phyloP scores from a whole-genome alignment of 192 early-diverging fungal species.

The Phycomyces nitens region DNA sequence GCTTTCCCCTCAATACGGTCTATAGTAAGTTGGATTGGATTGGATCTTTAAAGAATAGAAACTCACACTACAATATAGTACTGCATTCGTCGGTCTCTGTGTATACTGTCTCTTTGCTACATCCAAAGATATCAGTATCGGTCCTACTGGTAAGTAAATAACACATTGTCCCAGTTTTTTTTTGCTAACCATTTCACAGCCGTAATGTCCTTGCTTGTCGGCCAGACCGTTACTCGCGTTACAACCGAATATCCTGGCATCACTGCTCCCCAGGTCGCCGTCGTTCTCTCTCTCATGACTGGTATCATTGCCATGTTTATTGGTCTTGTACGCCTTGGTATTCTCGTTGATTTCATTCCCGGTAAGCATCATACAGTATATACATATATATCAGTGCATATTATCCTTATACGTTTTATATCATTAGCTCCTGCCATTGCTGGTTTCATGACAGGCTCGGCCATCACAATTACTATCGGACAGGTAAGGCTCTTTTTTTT shows the following conservation, averaged over 20 bases:
- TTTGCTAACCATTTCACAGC: constrained; percentile 21
- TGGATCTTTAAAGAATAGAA: too few relatives aligned
- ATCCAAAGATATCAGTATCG: constrained; percentile 75
- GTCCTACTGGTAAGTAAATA: constrained; percentile 36
- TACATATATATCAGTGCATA: neutral
- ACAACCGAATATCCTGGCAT: constrained; percentile 19
- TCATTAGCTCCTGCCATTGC: constrained; percentile 70
- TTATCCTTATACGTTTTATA: neutral
- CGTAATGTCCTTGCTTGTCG: constrained; percentile 76
- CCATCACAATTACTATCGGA: constrained; percentile 69
- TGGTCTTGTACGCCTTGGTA: constrained; percentile 82
- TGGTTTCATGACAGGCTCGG: constrained; percentile 85
- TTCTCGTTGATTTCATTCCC: constrained; percentile 91
- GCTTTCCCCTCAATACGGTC: constrained; percentile 68
- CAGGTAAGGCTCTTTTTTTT: constrained; percentile 54
- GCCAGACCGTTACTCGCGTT: constrained; percentile 57
- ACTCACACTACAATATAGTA: constrained; percentile 11
- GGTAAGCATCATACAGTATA: neutral
- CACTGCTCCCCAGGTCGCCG: constrained; percentile 50
- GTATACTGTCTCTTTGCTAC: constrained; percentile 70
- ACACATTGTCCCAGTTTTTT: neutral
- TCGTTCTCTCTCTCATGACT: constrained; percentile 67
- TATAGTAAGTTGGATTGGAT: constrained; percentile 64
- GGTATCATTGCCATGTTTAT: constrained; percentile 70
- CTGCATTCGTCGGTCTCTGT: constrained; percentile 61